Conservation (phyloP, 805 yeast genomes). For the Saturnispora hagleri region DNA sequence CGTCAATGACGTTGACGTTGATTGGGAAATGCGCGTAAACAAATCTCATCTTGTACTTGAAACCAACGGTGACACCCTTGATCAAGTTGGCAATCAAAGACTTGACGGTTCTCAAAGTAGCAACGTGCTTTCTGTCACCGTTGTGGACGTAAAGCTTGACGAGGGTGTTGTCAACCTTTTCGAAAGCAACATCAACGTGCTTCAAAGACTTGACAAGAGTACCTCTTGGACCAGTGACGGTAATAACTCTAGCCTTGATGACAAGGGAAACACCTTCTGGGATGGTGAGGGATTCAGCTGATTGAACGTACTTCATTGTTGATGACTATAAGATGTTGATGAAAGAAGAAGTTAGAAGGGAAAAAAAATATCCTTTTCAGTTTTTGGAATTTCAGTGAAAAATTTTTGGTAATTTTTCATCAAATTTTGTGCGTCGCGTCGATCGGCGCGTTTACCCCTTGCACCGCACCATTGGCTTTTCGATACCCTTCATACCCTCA, state of each 20-base stretch:
- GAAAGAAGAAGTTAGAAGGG: background rate
- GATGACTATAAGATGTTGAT: background rate
- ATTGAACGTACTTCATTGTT: constrained; percentile 52
- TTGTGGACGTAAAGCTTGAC: constrained; percentile 91
- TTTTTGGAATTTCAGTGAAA: background rate
- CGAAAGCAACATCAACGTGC: constrained; percentile 92
- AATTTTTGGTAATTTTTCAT: background rate
- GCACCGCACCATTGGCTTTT: constrained; percentile 4
- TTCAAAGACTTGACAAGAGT: constrained; percentile 78
- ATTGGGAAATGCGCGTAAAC: constrained; percentile 99
- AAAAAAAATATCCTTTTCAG: background rate
- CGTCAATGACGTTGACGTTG: constrained; percentile 85
- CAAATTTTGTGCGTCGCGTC: constrained; percentile 9
- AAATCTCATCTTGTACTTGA: constrained; percentile 99
- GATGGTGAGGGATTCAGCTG: constrained; percentile 48
- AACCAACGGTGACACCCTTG: constrained; percentile 98
- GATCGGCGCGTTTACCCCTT: constrained; percentile 8
- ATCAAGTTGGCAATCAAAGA: constrained; percentile 88
- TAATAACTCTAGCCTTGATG: constrained; percentile 85
- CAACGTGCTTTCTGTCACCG: constrained; percentile 99
- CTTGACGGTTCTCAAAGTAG: constrained; percentile 97
- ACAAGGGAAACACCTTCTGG: constrained; percentile 91
- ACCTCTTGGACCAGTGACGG: constrained; percentile 98
- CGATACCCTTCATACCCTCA: background rate
- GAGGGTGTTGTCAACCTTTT: constrained; percentile 59